A percentile compares a stretch with the other conserved stretches of the same genome.
These are phyloP conservation scores for Toxoplasma gondii DNA, from an alignment of 169 alveolate genomes.

Conservation along the genomic window DNA sequence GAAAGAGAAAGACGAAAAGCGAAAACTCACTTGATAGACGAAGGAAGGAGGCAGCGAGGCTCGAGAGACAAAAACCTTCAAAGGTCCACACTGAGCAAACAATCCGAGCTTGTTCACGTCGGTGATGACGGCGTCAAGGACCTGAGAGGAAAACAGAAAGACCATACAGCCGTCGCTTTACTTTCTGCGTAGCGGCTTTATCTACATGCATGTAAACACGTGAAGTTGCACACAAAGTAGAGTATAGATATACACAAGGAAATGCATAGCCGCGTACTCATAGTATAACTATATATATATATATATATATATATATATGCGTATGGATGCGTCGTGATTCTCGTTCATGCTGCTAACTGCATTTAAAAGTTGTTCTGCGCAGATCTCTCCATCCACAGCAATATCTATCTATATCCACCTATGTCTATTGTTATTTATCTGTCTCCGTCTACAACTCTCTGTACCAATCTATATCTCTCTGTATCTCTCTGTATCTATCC, in stretches of 20 bases:
- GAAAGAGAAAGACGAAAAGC: not conserved
- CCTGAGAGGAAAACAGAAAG: constrained; percentile 68
- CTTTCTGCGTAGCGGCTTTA: not conserved
- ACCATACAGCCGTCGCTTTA: not conserved
- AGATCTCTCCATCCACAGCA: too few species aligned
- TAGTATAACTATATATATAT: not conserved
- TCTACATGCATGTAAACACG: not conserved
- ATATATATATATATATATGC: not conserved
- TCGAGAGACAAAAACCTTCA: constrained; percentile 90
- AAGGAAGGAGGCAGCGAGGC: constrained; percentile 88
- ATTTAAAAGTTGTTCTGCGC: not conserved
- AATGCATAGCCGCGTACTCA: not conserved
- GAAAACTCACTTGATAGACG: constrained; percentile 74
- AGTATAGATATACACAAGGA: not conserved
- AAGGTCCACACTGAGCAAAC: constrained; percentile 93
- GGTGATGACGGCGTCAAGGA: constrained; percentile 89
- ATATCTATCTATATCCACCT: too few species aligned
- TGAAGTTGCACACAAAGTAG: not conserved
- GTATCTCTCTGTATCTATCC: too few species aligned
- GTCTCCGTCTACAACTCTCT: too few species aligned
- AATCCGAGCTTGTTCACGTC: constrained; percentile 91
- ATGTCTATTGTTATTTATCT: too few species aligned
- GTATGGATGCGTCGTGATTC: not conserved
- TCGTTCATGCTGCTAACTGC: not conserved
- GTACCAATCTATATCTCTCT: too few species aligned